phyloP scores from a whole-genome alignment of 2,329 filamentous ascomycete genomes.

The Penicillium sp. region DNA sequence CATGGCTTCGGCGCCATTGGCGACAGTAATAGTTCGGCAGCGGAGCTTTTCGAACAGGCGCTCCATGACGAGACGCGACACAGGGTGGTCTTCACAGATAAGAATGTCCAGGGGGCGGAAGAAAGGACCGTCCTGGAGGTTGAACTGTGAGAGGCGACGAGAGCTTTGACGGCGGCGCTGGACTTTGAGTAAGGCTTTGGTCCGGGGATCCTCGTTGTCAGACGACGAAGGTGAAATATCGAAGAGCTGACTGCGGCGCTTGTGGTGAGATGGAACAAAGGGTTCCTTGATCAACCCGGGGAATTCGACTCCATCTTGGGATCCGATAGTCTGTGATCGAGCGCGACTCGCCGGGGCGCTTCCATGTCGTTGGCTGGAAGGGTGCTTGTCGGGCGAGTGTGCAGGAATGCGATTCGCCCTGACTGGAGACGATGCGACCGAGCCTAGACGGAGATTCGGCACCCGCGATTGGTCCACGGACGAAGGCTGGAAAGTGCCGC shows the following conservation, averaged over 20 bases:
- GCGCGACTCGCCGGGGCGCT: slow-evolving; percentile 69
- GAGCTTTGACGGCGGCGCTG: slow-evolving; percentile 94
- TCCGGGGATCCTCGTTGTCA: slow-evolving; percentile 92
- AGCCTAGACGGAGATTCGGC: slow-evolving; percentile 53
- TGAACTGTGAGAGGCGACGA: slow-evolving; percentile 89
- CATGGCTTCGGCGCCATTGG: slow-evolving; percentile 87
- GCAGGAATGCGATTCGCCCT: slow-evolving; percentile 46
- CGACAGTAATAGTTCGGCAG: slow-evolving; percentile 89
- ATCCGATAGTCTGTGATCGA: slow-evolving; percentile 89
- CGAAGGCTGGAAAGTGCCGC: slow-evolving; percentile 67
- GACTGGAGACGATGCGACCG: slow-evolving; percentile 58
- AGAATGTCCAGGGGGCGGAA: slow-evolving; percentile 92
- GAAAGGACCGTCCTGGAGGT: slow-evolving; percentile 76
- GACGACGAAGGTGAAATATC: slow-evolving; percentile 97
- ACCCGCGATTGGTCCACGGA: slow-evolving; percentile 71
- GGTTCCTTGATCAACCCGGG: slow-evolving; percentile 64
- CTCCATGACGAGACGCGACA: slow-evolving; percentile 98
- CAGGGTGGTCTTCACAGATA: slow-evolving; percentile 96
- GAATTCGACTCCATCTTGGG: slow-evolving; percentile 78
- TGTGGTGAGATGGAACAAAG: slow-evolving; percentile 72
- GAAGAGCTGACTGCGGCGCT: slow-evolving; percentile 89
- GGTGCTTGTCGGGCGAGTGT: slow-evolving; percentile 62
- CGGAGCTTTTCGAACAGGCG: slow-evolving; percentile 92
- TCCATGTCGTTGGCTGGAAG: slow-evolving; percentile 64
- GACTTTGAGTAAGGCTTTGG: slow-evolving; percentile 86